A percentile compares a stretch with the other conserved stretches of the same genome.
Conservation (phyloP, 2,329 filamentous ascomycete genomes). For the Ilyonectria mors-panacis region DNA sequence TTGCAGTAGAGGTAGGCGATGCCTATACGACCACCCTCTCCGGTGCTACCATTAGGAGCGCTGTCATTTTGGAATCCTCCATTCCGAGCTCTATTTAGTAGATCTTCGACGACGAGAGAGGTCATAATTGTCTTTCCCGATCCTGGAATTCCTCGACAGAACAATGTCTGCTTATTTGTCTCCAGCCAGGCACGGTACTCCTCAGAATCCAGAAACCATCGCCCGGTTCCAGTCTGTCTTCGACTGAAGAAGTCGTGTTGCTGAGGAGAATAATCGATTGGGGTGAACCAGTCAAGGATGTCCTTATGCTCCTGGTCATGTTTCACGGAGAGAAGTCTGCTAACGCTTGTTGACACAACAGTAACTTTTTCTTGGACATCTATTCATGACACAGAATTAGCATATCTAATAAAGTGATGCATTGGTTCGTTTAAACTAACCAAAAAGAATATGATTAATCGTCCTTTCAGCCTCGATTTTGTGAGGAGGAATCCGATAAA, state of each 20-base stretch:
- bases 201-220: not conserved
- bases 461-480: too few species aligned
- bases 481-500: too few species aligned
- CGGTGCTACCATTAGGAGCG: too few species aligned
- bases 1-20: too few species aligned
- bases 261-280: not conserved
- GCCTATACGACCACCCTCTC: too few species aligned
- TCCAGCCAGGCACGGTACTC: not conserved
- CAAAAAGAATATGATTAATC: too few species aligned
- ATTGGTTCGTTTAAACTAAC: not conserved
- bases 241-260: not conserved
- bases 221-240: not conserved
- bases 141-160: not conserved
- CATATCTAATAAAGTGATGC: not conserved
- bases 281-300: not conserved
- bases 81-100: too few species aligned
- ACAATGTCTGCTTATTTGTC: not conserved
- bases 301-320: conserved; percentile 20
- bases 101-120: too few species aligned
- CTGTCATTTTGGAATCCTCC: too few species aligned
- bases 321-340: conserved; percentile 33
- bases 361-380: too few species aligned
- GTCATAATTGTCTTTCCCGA: too few species aligned
- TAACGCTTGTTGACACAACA: conserved; percentile 22
- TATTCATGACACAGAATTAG: not conserved